A percentile compares a stretch with the other conserved stretches of the same genome.
Evolutionary conservation across 2,329 filamentous ascomycete species (phyloP).

Genomic region (Colletotrichum theobromicola): DNA sequence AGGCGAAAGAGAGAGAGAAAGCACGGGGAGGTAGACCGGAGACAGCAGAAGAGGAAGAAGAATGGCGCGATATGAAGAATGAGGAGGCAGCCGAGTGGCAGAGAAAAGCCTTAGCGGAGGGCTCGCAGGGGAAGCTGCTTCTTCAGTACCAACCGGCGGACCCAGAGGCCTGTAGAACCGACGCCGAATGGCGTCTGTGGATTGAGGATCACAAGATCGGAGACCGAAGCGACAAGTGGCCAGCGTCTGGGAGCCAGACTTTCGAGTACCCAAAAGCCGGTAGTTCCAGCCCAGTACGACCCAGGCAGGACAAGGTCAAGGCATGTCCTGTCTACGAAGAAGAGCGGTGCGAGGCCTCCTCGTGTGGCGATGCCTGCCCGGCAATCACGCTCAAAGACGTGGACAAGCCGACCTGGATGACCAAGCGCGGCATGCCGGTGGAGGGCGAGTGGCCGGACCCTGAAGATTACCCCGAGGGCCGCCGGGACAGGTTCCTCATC

Average conservation of each 20-base stretch:
- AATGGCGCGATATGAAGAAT: neutral
- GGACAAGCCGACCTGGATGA: neutral
- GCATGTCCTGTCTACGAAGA: neutral
- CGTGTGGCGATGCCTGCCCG: neutral
- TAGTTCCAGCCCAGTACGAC: too few relatives aligned
- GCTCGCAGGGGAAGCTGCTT: neutral
- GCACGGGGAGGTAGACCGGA: too few relatives aligned
- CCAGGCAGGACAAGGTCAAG: neutral
- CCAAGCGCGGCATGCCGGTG: neutral
- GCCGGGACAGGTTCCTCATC: neutral
- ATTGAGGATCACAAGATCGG: slow-evolving; percentile 30
- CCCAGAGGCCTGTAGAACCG: neutral
- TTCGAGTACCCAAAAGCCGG: too few relatives aligned
- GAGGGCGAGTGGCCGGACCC: neutral
- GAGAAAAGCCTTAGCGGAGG: neutral
- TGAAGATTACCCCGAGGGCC: neutral
- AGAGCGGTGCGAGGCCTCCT: neutral
- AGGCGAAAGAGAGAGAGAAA: neutral
- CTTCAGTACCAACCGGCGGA: slow-evolving; percentile 5
- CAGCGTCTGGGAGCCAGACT: neutral
- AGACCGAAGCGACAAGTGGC: slow-evolving; percentile 21
- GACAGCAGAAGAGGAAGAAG: neutral
- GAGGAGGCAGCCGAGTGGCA: neutral
- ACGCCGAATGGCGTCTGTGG: neutral
- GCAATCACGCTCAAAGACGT: neutral